Evolutionary conservation across 73 alveolate species (phyloP), one percentile per base, ranked within the genome.

Genomic region (Breviolum minutum): DNA sequence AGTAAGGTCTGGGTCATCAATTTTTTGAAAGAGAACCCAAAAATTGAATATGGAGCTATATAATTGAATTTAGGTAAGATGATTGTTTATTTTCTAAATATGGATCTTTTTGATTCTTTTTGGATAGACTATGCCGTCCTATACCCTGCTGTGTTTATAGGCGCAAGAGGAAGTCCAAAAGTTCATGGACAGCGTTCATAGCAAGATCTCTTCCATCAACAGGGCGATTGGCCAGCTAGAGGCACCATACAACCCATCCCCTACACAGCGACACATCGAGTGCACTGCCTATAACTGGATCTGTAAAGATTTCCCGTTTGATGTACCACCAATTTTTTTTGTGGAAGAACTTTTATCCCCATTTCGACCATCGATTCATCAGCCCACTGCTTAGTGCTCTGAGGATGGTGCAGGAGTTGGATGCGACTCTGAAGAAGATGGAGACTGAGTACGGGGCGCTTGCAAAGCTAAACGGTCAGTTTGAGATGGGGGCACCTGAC

Each of bases 201-300:
- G 27, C 1, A 84, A 84, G 77, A 61, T 84, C 77, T 63, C 68
- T 8, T 8, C 19, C 63, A 7, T 62, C n/a, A 11, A 12, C 62
- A 48, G 27, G 5, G 62, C 27, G 77, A 24, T 20, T 64, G 77
- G 63, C 20, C 79, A 61, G 63, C 94, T 84, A 19, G 79, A 22
- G 29, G 27, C 60, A 8, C 94, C 94, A 26, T 84, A 84, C 94
- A 84, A 84, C 77, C 94, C 94, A 12, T 29, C 54, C 6, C 94
- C 94, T 68, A 24, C 22, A 29, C 71, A 82, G 13, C 91, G 64
- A 14, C 63, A 40, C 91, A n/a, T 20, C 54, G 16, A 40, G 91
- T n/a, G 27, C 82, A 73, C 19, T 8, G 8, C 82, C 22, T 30
- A 73, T 26, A 74, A 14, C 13, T 68, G 77, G 13, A 68, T 68